phyloP scores from a whole-genome alignment of 345 rosid genomes.

The Cardamine occulta region DNA sequence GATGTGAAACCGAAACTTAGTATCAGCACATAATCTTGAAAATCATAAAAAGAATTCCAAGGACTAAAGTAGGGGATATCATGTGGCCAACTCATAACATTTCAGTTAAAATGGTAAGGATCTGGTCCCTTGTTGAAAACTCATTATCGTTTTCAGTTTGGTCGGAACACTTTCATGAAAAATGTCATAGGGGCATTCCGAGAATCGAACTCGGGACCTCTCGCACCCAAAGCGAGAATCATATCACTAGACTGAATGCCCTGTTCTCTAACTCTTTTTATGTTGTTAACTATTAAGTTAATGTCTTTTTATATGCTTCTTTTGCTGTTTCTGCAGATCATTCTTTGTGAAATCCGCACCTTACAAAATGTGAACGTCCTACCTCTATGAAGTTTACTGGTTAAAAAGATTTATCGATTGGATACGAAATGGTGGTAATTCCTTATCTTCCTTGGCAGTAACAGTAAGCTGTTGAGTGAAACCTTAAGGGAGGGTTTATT shows the following conservation, averaged over 20 bases:
- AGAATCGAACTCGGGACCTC: conserved; percentile 77
- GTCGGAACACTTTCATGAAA: no score
- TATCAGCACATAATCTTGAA: not conserved
- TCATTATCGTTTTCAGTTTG: no score
- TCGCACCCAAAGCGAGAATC: conserved; percentile 91
- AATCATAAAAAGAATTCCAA: not conserved
- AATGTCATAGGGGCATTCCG: conserved; percentile 54
- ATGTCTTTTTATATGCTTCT: not conserved
- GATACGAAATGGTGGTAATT: not conserved
- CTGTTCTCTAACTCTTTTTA: not conserved
- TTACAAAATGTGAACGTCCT: not conserved
- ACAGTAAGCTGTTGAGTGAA: not conserved
- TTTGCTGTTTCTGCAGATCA: conserved; percentile 1
- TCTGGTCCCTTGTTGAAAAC: not conserved
- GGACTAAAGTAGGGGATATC: not conserved
- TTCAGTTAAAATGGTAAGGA: conserved; percentile 8
- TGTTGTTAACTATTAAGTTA: not conserved
- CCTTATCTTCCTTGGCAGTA: not conserved
- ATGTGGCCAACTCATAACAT: not conserved
- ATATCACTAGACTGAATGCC: conserved; percentile 88
- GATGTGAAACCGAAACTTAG: not conserved
- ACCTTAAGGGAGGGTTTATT: not conserved
- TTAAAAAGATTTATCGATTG: not conserved
- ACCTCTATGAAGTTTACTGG: not conserved
- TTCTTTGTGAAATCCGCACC: not conserved